Evolutionary conservation across 305 asterid genomes (phyloP).

Genomic region (Solanum hybrid): DNA sequence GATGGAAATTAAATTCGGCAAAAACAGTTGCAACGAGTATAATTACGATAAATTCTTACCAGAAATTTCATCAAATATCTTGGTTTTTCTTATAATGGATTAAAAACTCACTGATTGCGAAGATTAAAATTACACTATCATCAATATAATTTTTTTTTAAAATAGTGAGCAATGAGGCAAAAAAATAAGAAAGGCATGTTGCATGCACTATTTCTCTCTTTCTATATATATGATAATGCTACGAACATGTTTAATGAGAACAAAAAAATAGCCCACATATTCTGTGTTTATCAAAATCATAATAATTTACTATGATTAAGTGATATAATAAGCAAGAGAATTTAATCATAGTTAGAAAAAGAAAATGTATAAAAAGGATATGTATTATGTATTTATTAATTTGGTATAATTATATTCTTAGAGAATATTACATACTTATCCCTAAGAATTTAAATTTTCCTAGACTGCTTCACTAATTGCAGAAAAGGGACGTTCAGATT

Average conservation of each 20-base stretch:
- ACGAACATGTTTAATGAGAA: not conserved
- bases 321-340: not conserved
- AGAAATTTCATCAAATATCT: not conserved
- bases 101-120: not conserved
- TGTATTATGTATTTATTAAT: not conserved
- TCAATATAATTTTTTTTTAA: not conserved
- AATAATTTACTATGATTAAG: too few relatives aligned
- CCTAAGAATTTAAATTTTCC: too few relatives aligned
- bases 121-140: not conserved
- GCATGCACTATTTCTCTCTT: not conserved
- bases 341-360: too few relatives aligned
- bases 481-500: too few relatives aligned
- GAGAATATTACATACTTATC: not conserved
- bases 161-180: not conserved
- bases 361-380: not conserved
- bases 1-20: not conserved
- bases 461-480: too few relatives aligned
- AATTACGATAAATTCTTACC: not conserved
- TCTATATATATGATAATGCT: not conserved
- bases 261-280: too few relatives aligned
- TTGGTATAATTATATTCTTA: not conserved
- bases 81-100: not conserved
- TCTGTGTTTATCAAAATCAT: not conserved
- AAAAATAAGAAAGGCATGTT: not conserved
- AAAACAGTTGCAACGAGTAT: not conserved